Conservation (phyloP, 331 rosid genomes). For the Telfairia occidentalis region DNA sequence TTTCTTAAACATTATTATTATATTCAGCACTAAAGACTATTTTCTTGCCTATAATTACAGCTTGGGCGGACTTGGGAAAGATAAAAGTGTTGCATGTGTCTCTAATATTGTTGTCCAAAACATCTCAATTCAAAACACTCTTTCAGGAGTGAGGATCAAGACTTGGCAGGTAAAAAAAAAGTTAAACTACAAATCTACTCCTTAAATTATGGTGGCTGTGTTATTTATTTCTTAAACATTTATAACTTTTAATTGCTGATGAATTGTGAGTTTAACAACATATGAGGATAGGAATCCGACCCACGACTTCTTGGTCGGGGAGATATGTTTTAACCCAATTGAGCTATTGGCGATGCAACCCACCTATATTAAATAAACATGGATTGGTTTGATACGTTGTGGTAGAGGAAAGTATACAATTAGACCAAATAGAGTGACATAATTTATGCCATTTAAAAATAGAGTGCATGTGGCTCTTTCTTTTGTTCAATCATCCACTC, state of each 20-base stretch:
- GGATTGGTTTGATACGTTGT: background rate
- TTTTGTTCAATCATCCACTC: background rate
- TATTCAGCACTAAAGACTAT: background rate
- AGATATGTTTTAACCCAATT: too few species aligned
- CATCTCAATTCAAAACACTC: constrained; percentile 54
- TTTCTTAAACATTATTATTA: constrained; percentile 2
- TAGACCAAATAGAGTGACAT: background rate
- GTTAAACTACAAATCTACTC: background rate
- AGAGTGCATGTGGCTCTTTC: background rate
- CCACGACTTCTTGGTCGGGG: too few species aligned
- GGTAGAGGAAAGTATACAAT: background rate
- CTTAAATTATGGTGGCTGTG: background rate
- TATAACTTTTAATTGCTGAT: background rate
- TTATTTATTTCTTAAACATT: background rate
- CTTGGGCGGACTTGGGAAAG: constrained; percentile 78
- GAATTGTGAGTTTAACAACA: too few species aligned
- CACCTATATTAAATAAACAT: too few species aligned
- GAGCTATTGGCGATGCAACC: too few species aligned
- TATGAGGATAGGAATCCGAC: too few species aligned
- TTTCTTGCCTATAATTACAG: constrained; percentile 24
- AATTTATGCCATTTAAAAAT: background rate
- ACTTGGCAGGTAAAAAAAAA: constrained; percentile 75
- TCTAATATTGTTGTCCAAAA: constrained; percentile 61
- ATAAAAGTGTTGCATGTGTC: constrained; percentile 70
- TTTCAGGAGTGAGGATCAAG: constrained; percentile 79